A percentile compares a stretch with the other conserved stretches of the same genome.
These are phyloP conservation scores for Aspergillaceae sp. DNA, from an alignment of 2,329 filamentous ascomycete genomes.

Conservation along the genomic window DNA sequence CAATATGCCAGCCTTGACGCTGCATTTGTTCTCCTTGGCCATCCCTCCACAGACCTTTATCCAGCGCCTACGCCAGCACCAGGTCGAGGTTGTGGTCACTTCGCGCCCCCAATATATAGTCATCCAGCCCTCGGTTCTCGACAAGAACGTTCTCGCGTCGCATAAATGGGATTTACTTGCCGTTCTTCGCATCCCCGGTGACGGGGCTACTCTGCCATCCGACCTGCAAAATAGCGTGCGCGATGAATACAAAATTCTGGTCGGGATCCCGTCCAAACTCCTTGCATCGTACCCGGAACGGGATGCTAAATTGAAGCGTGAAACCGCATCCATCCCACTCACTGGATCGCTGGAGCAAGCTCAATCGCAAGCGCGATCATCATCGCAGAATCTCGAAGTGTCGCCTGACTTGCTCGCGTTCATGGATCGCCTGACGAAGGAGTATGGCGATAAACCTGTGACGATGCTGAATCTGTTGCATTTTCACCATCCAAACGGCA, in stretches of 20 bases:
- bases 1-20: constrained; percentile 27
- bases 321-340: constrained; percentile 11
- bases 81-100: constrained; percentile 22
- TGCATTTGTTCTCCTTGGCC: constrained; percentile 26
- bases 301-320: constrained; percentile 14
- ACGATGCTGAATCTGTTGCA: constrained; percentile 57
- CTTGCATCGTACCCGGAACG: constrained; percentile 19
- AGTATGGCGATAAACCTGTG: constrained; percentile 37
- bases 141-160: constrained; percentile 18
- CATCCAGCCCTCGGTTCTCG: constrained; percentile 26
- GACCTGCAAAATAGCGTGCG: constrained; percentile 11
- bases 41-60: constrained; percentile 20
- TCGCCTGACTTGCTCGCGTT: constrained; percentile 44
- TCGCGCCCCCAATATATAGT: constrained; percentile 30
- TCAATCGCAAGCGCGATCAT: constrained; percentile 14
- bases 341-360: constrained; percentile 20
- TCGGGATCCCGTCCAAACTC: constrained; percentile 30
- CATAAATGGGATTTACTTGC: constrained; percentile 29
- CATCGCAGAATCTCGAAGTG: constrained; percentile 47
- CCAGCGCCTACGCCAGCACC: constrained; percentile 15
- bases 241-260: constrained; percentile 24
- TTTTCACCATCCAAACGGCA: constrained; percentile 44
- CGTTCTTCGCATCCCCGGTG: constrained; percentile 15
- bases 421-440: constrained; percentile 31
- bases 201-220: constrained; percentile 13